Base-by-base conservation (phyloP, 202 grass and related monocot genomes). In the Setaria viridis region DNA sequence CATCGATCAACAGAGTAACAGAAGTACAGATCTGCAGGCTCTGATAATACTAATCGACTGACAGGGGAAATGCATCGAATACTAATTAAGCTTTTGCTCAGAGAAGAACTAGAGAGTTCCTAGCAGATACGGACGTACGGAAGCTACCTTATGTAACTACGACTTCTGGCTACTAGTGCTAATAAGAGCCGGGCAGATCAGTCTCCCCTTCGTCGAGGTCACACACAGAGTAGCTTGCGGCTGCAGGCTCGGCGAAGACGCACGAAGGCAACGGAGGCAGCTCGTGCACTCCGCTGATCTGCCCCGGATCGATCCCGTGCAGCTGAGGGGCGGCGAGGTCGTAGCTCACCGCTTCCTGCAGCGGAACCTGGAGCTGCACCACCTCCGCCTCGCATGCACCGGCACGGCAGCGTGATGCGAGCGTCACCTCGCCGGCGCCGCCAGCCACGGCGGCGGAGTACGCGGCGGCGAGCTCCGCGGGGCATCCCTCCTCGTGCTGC, bases 181-280 rank as follows among this genome's bases (percentile, higher is more conserved):
- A 91, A 42, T 91, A 91, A 72, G 89, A 72, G 49, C 77, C 77
- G 39, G 59, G 54, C 35, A 70, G 56, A 71, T 84, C 85, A 67
- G 77, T 57, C 56, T 85, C 85, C 57, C 72, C 88, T 14, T 78
- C 81, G 5, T 87, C 70, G 63, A 81, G 81, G 55, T 79, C 67
- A n/a, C 85, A 80, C 65, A 32, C 55, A 2, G 85, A 81, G 81
- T 88, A 91, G 89, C 85, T 88, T 32, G 85, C 46, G 4, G 63
- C 34, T 2, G 70, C 62, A 39, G 80, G 46, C 37, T 91, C 85
- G 5, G 72, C 70, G 39, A 85, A 85, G 41, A 88, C n/a, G 42
- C 89, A 91, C 17, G 85, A 69, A 58, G 89, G 89, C 85, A 91
- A 11, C 19, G 89, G 89, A 50, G 89, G 89, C 77, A 91, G 89